Evolutionary conservation across 306 rosid species (phyloP).

Genomic region (Prunus padus): DNA sequence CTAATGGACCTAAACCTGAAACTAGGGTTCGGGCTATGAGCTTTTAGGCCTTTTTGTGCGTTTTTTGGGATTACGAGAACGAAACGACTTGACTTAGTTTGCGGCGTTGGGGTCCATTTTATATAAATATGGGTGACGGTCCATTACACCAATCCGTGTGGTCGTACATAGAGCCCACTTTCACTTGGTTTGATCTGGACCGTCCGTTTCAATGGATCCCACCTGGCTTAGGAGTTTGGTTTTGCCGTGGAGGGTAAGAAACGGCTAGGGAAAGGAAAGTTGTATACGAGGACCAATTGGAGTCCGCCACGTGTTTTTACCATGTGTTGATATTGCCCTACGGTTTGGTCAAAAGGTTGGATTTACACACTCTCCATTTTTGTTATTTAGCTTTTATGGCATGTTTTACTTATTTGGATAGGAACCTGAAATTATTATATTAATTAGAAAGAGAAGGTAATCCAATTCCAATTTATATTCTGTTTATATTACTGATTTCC

Average conservation of each 20-base stretch:
- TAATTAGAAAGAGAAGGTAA: no score
- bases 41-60: constrained; percentile 28
- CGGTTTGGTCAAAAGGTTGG: not conserved
- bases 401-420: no score
- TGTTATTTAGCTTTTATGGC: no score
- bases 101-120: not conserved
- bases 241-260: not conserved
- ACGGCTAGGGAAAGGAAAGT: not conserved
- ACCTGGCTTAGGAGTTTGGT: not conserved
- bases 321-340: not conserved
- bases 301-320: not conserved
- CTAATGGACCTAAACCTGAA: constrained; percentile 45
- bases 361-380: no score
- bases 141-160: not conserved
- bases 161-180: constrained; percentile 12
- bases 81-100: not conserved
- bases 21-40: constrained; percentile 29
- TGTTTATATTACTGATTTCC: no score
- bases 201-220: constrained; percentile 2
- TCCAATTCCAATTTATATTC: no score
- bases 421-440: no score
- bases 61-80: not conserved
- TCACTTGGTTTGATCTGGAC: not conserved
- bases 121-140: not conserved
- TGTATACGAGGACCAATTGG: not conserved